A percentile compares a stretch with the other conserved stretches of the same genome.
Conservation (phyloP, 2,329 filamentous ascomycete genomes). For the Fonsecaea pedrosoi region DNA sequence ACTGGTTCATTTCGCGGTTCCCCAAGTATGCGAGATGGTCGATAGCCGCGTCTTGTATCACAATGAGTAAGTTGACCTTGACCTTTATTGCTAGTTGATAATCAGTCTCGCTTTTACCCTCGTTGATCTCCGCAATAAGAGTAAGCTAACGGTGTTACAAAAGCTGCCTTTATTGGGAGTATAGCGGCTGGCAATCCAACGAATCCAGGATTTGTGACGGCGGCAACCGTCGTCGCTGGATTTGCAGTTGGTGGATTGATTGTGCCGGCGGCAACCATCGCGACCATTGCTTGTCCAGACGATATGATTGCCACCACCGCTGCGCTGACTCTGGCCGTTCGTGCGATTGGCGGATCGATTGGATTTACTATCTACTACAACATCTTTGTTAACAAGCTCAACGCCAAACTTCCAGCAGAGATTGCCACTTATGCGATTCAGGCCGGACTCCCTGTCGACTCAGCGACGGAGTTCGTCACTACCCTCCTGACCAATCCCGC, state of each 20-base stretch:
- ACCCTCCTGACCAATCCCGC: conserved; percentile 23
- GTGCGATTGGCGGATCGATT: conserved; percentile 70
- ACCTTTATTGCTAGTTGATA: too few relatives aligned
- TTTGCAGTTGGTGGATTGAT: conserved; percentile 72
- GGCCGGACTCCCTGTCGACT: conserved; percentile 17
- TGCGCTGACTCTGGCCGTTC: conserved; percentile 71
- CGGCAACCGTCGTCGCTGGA: conserved; percentile 64
- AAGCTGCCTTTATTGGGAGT: conserved; percentile 50
- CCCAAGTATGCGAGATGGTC: too few relatives aligned
- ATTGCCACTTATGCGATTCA: conserved; percentile 14
- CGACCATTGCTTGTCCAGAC: conserved; percentile 71
- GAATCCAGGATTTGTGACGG: conserved; percentile 56
- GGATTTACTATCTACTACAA: conserved; percentile 66
- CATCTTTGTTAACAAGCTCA: conserved; percentile 54
- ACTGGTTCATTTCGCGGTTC: too few relatives aligned
- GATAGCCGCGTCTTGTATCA: too few relatives aligned
- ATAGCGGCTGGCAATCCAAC: conserved; percentile 18
- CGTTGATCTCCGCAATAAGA: too few relatives aligned
- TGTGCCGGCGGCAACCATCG: conserved; percentile 70
- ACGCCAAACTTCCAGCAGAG: conserved; percentile 41
- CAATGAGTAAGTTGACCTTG: too few relatives aligned
- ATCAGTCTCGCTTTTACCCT: too few relatives aligned
- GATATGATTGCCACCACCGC: conserved; percentile 72
- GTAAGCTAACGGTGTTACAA: too few relatives aligned
- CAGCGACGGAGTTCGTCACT: conserved; percentile 10